Conservation (phyloP, 106 monocot species). For the Apostasia ramifera region DNA sequence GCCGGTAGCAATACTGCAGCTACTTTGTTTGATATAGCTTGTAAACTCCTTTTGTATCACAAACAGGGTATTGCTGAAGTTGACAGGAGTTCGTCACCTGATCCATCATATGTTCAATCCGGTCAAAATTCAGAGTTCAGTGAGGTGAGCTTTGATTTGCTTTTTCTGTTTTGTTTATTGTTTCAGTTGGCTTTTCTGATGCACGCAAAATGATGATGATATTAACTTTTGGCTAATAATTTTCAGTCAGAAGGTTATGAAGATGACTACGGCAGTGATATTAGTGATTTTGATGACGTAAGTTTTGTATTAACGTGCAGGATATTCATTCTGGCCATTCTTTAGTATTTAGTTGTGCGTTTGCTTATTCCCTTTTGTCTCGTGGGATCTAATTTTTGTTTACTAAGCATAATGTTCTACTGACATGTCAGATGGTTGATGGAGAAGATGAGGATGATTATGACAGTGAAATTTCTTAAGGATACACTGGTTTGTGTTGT, state of each 20-base stretch:
- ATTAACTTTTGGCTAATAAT: neutral
- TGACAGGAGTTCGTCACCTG: neutral
- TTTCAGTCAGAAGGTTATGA: constrained; percentile 12
- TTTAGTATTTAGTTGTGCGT: constrained; percentile 3
- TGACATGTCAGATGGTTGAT: neutral
- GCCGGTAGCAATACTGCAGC: no score
- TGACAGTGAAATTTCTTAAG: neutral
- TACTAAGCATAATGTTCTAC: neutral
- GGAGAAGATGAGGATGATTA: neutral
- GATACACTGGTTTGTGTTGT: no score
- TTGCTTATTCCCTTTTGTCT: neutral
- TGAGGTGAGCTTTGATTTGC: constrained; percentile 10
- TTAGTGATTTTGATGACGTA: neutral
- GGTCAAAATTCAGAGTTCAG: neutral
- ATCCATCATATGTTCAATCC: neutral
- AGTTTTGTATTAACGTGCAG: neutral
- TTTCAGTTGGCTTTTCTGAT: neutral
- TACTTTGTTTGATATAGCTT: neutral
- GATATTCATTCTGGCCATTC: neutral
- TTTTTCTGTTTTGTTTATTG: neutral
- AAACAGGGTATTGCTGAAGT: constrained; percentile 11
- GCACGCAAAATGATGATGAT: no score
- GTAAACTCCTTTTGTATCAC: neutral
- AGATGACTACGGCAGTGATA: constrained; percentile 11
- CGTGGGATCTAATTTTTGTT: neutral